Conservation (phyloP, 1,139 yeast genomes). For the Taphrina communis region DNA sequence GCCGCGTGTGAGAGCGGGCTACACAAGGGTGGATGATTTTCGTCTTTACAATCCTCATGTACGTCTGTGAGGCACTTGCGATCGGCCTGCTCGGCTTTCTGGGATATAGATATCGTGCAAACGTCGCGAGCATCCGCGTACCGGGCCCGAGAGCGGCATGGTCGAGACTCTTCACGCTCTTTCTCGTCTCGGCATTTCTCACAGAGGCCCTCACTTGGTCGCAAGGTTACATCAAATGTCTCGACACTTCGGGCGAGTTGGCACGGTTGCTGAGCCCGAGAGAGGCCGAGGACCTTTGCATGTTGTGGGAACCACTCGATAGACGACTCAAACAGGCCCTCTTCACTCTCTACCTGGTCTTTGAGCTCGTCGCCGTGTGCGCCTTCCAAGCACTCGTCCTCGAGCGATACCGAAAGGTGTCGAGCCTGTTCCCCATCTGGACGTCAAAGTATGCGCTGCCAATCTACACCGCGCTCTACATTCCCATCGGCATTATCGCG, state of each 20-base stretch:
- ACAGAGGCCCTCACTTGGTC: slow-evolving; percentile 27
- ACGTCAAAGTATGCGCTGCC: slow-evolving; percentile 22
- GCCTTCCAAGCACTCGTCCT: slow-evolving; percentile 31
- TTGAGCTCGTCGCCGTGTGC: slow-evolving; percentile 9
- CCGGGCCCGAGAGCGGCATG: slow-evolving; percentile 25
- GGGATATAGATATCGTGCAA: slow-evolving; percentile 32
- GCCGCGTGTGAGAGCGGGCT: too few relatives aligned
- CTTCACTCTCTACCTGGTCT: slow-evolving; percentile 13
- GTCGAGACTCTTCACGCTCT: slow-evolving; percentile 29
- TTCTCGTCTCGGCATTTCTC: slow-evolving; percentile 16
- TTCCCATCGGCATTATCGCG: slow-evolving; percentile 9
- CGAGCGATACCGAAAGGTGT: slow-evolving; percentile 34
- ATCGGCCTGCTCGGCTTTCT: slow-evolving; percentile 12
- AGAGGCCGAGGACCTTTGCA: not conserved
- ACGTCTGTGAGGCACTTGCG: slow-evolving; percentile 6
- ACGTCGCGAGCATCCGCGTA: slow-evolving; percentile 20
- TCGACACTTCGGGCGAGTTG: slow-evolving; percentile 31
- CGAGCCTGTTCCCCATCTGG: slow-evolving; percentile 19
- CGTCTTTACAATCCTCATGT: slow-evolving; percentile 24
- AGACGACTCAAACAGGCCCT: slow-evolving; percentile 3
- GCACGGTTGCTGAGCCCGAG: not conserved
- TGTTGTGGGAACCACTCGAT: slow-evolving; percentile 12
- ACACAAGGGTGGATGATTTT: slow-evolving; percentile 1
- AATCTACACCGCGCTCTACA: slow-evolving; percentile 22
- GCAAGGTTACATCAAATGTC: slow-evolving; percentile 28